Evolutionary conservation across 1,284 basidiomycete species (phyloP), one percentile per base, ranked within the genome.

Genomic region (Puccinia hordei): DNA sequence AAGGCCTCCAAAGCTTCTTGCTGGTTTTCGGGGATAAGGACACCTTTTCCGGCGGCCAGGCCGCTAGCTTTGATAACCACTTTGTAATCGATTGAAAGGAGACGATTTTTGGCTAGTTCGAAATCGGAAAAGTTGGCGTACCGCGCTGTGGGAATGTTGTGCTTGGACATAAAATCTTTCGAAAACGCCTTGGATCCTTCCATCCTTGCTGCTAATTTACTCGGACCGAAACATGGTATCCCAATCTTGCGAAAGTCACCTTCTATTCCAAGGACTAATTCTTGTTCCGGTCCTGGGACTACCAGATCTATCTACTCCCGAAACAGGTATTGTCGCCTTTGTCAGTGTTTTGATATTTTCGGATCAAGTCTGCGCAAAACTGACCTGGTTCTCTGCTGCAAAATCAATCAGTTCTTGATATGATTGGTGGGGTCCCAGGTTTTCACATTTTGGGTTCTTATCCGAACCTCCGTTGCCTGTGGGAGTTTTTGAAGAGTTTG

Each of bases 161-260:
- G 93, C 80, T 94, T 90, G 27, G 89, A 89, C 97, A 99, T 99
- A 86, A 99, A 99, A 73, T 90, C 92, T 86, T 99, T 99, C 10
- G 95, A 92, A 85, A 98, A 97, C 0, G 94, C 91, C 86, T 99
- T 99, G 80, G 94, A 98, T 79, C 97, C 96, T 86, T 99, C 96
- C 91, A 99, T 95, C 81, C 92, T 89, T 44, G 96, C 94, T 10
- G 96, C 97, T 19, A 91, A 88, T 46, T 90, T 90, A 35, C 90
- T 91, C n/a, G 96, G 96, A n/a, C 97, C 96, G 85, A 99, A 99
- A 68, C 95, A 92, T 59, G 93, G 91, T 82, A 99, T 98, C 49
- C 97, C 97, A 82, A 85, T 84, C 73, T 93, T 94, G 82, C 92
- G 90, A 88, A 99, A 98, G 84, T 90, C 88, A 1, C 87, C 85